These are phyloP conservation scores for Globisporangium middletonii DNA, from an alignment of 352 stramenopile genomes.

Conservation along the genomic window DNA sequence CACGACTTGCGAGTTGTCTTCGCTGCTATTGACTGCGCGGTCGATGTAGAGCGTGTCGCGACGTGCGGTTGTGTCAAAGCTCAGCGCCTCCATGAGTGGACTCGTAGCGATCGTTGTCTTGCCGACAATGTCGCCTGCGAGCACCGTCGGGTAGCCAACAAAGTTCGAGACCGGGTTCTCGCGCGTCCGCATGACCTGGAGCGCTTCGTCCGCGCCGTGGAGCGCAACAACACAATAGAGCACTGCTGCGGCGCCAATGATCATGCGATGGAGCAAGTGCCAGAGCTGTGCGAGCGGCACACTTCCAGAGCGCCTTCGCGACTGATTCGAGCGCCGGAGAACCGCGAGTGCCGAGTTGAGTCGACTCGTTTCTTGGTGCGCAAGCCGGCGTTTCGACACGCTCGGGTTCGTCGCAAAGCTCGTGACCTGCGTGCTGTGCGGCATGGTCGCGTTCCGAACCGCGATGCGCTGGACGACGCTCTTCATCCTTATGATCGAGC, in stretches of 20 bases:
- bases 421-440: not conserved
- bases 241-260: not conserved
- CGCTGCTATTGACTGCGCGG: not conserved
- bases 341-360: not conserved
- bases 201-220: not conserved
- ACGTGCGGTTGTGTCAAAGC: slow-evolving; percentile 12
- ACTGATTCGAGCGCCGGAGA: not conserved
- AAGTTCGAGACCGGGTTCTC: not conserved
- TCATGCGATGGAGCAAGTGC: slow-evolving; percentile 3
- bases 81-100: slow-evolving; percentile 17
- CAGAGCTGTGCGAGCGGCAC: not conserved
- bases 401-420: not conserved
- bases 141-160: not conserved
- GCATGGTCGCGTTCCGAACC: not conserved
- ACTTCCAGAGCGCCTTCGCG: not conserved
- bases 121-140: slow-evolving; percentile 9
- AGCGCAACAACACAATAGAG: slow-evolving; percentile 1
- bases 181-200: slow-evolving; percentile 1
- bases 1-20: not conserved
- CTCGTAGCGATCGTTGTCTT: slow-evolving; percentile 22
- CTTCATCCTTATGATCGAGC: too few relatives aligned
- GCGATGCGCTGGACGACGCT: not conserved
- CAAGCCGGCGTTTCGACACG: not conserved
- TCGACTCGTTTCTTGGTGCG: not conserved
- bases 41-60: slow-evolving; percentile 2